Evolutionary conservation across 768 basidiomycete species (phyloP).

Genomic region (Nidula microcarpa): DNA sequence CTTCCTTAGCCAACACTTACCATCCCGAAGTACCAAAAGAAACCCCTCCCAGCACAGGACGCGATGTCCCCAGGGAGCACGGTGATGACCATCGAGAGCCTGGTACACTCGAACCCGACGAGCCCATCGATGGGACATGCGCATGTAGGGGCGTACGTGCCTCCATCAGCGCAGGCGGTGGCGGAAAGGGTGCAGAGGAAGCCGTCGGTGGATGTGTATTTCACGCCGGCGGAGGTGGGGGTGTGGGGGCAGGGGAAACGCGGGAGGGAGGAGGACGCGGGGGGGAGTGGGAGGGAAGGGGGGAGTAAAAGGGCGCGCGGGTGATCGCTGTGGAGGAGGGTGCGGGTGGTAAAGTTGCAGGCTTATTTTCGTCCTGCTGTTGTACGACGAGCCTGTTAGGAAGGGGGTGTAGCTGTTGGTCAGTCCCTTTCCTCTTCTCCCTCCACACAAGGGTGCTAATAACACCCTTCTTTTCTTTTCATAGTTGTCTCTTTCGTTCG

Average conservation of each 20-base stretch:
- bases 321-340: background rate
- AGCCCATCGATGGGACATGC: slow-evolving; percentile 43
- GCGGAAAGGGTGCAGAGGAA: slow-evolving; percentile 17
- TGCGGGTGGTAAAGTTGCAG: background rate
- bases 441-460: too few species aligned
- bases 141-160: slow-evolving; percentile 4
- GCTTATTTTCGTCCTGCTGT: background rate
- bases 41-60: slow-evolving; percentile 20
- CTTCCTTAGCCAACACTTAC: slow-evolving; percentile 13
- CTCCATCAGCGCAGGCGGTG: slow-evolving; percentile 9
- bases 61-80: slow-evolving; percentile 17
- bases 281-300: background rate
- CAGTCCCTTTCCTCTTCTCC: background rate
- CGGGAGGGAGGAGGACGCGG: background rate
- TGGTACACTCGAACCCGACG: slow-evolving; percentile 68
- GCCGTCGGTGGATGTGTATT: slow-evolving; percentile 47
- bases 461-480: too few species aligned
- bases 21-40: slow-evolving; percentile 54
- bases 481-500: background rate
- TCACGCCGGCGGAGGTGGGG: slow-evolving; percentile 14
- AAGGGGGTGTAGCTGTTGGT: background rate
- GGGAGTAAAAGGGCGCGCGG: background rate
- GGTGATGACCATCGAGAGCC: slow-evolving; percentile 58
- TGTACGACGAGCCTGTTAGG: background rate
- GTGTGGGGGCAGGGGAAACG: background rate